Evolutionary conservation across 441 rosid genomes (phyloP).

Genomic region (Erodium texanum): DNA sequence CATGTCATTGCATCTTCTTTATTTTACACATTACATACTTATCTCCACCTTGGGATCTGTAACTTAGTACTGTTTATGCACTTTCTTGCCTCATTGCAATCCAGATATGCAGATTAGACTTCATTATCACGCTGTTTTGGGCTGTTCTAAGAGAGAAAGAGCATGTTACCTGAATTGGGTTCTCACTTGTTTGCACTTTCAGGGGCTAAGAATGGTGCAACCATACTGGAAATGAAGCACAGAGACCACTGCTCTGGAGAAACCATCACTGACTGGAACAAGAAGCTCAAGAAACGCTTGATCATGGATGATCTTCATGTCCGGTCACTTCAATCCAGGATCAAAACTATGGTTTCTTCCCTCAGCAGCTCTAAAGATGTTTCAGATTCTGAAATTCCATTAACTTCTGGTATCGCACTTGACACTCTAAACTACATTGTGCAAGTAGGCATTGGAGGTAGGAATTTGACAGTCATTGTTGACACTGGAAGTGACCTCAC

Average conservation of each 20-base stretch:
- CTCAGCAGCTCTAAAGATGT: neutral
- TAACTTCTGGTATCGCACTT: slow-evolving; percentile 55
- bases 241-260: slow-evolving; percentile 42
- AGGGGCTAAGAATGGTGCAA: slow-evolving; percentile 51
- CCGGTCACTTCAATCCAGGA: slow-evolving; percentile 43
- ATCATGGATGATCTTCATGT: slow-evolving; percentile 45
- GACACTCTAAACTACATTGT: slow-evolving; percentile 77
- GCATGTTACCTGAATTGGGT: neutral
- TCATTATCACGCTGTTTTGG: too few species aligned
- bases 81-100: neutral
- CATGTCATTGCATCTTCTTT: neutral
- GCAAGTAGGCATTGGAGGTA: slow-evolving; percentile 47
- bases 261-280: slow-evolving; percentile 38
- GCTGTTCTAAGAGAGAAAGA: too few species aligned
- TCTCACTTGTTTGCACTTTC: slow-evolving; percentile 15
- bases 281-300: slow-evolving; percentile 42
- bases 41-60: slow-evolving; percentile 9
- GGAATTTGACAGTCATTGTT: slow-evolving; percentile 55
- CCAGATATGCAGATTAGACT: too few species aligned
- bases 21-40: neutral
- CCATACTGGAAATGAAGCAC: slow-evolving; percentile 72
- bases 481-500: slow-evolving; percentile 95
- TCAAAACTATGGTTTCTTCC: slow-evolving; percentile 28
- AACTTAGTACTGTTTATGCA: neutral
- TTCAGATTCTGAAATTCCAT: slow-evolving; percentile 36